A percentile compares a stretch with the other conserved stretches of the same genome.
phyloP scores from a whole-genome alignment of 352 stramenopile species.

The Globisporangium apiculatum region DNA sequence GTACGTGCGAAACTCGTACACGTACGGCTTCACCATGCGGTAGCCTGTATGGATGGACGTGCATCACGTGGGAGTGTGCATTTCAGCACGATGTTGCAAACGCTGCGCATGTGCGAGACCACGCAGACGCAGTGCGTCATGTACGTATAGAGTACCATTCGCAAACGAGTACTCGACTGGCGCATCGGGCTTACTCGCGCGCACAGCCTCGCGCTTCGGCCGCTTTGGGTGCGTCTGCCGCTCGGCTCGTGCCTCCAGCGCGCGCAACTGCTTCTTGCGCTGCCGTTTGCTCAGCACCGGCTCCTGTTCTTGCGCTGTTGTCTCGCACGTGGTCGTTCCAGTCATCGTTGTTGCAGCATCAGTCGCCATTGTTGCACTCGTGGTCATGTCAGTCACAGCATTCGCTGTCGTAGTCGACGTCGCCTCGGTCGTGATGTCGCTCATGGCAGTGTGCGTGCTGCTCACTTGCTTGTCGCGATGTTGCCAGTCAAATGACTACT shows the following conservation, averaged over 20 bases:
- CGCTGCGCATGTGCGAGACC: no score
- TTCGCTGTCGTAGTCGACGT: no score
- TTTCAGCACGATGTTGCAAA: background rate
- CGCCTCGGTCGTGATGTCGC: no score
- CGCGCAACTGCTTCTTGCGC: conserved; percentile 33
- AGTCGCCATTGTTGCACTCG: no score
- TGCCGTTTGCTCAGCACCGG: conserved; percentile 27
- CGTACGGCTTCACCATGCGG: conserved; percentile 89
- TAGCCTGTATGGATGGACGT: conserved; percentile 34
- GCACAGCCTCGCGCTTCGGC: conserved; percentile 26
- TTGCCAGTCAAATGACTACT: no score
- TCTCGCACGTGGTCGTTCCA: no score
- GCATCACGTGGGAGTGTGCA: background rate
- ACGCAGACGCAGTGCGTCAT: no score
- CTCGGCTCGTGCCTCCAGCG: conserved; percentile 11
- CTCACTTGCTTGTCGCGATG: no score
- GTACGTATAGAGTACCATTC: conserved; percentile 22
- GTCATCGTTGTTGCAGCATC: no score
- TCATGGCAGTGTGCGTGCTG: no score
- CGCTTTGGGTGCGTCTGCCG: conserved; percentile 13
- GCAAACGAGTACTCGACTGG: conserved; percentile 57
- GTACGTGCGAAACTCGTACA: conserved; percentile 94
- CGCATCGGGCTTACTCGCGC: background rate
- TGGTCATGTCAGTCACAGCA: no score
- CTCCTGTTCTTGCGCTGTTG: background rate